Percentiles rank a stretch among this genome's conserved stretches.
These are phyloP conservation scores for Paraconiothyrium sp. DNA, from an alignment of 2,329 filamentous ascomycete species.

Conservation along the genomic window DNA sequence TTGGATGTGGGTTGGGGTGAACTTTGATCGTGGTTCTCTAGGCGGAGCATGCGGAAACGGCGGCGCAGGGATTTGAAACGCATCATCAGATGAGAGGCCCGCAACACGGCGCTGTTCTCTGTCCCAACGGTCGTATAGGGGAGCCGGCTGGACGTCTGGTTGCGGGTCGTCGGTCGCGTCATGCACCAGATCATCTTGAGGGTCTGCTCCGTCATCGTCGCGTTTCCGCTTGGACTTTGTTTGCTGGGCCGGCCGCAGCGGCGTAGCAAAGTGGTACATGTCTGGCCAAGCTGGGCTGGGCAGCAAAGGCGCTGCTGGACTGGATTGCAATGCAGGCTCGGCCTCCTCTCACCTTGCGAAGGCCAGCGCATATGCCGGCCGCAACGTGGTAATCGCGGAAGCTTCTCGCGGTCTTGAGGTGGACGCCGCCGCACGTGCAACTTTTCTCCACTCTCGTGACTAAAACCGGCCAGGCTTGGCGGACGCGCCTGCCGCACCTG, in stretches of 20 bases:
- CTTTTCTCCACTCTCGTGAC: conserved; percentile 14
- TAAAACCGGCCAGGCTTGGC: conserved; percentile 5
- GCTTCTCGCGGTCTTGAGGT: background rate
- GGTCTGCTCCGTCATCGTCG: conserved; percentile 29
- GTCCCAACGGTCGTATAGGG: conserved; percentile 33
- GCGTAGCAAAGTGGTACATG: conserved; percentile 48
- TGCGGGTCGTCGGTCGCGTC: conserved; percentile 11
- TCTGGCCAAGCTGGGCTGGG: conserved; percentile 6
- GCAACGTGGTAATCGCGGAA: background rate
- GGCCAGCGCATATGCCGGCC: background rate
- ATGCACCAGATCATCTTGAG: conserved; percentile 21
- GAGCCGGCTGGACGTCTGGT: conserved; percentile 28
- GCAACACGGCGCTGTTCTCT: conserved; percentile 51
- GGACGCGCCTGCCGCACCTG: conserved; percentile 9
- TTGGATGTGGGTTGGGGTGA: conserved; percentile 41
- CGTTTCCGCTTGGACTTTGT: conserved; percentile 40
- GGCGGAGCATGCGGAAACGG: conserved; percentile 58
- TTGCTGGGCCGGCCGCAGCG: conserved; percentile 38
- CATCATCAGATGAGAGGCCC: conserved; percentile 51
- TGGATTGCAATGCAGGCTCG: conserved; percentile 12
- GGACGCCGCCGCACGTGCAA: background rate
- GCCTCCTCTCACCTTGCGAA: background rate
- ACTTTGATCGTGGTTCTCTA: conserved; percentile 24
- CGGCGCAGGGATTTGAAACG: conserved; percentile 48
- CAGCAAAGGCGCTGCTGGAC: conserved; percentile 8